These are phyloP conservation scores for Isabelozyma pseudorhagii DNA, from an alignment of 805 yeast genomes.

Conservation along the genomic window DNA sequence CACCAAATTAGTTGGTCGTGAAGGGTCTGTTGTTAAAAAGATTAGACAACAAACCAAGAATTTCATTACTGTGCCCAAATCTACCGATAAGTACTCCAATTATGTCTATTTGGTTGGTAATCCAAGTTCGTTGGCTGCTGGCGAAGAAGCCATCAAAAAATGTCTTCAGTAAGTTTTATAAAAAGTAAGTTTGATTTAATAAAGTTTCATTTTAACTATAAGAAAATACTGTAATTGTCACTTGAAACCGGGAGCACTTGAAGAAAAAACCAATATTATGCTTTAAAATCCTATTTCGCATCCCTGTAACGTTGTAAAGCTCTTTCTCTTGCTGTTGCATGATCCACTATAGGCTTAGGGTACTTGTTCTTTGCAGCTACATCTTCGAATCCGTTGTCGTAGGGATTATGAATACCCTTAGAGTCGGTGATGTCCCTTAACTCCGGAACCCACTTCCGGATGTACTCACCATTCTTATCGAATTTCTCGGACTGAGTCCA, in stretches of 20 bases:
- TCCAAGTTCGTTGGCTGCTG: slow-evolving; percentile 44
- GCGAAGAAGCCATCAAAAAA: slow-evolving; percentile 16
- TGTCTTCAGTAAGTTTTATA: background rate
- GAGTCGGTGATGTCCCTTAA: slow-evolving; percentile 22
- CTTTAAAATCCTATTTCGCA: slow-evolving; percentile 14
- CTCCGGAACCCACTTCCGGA: slow-evolving; percentile 51
- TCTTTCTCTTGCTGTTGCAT: slow-evolving; percentile 36
- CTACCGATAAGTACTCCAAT: slow-evolving; percentile 47
- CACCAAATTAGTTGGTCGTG: slow-evolving; percentile 71
- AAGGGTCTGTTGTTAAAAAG: slow-evolving; percentile 62
- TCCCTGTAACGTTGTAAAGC: slow-evolving; percentile 41
- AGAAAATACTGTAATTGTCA: no score
- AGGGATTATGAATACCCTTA: slow-evolving; percentile 34
- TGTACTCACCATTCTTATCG: slow-evolving; percentile 46
- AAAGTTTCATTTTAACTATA: background rate
- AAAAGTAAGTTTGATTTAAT: background rate
- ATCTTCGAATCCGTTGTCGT: slow-evolving; percentile 19
- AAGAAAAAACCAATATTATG: background rate
- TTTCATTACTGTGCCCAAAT: slow-evolving; percentile 62
- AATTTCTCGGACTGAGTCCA: slow-evolving; percentile 46
- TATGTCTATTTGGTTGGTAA: slow-evolving; percentile 61
- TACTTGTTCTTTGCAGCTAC: slow-evolving; percentile 29
- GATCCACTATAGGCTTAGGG: slow-evolving; percentile 44
- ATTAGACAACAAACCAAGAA: slow-evolving; percentile 60
- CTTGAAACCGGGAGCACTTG: background rate